Evolutionary conservation across 148 eudicot species (phyloP), one percentile per base, ranked within the genome.

Genomic region (Amaranthus cruentus): DNA sequence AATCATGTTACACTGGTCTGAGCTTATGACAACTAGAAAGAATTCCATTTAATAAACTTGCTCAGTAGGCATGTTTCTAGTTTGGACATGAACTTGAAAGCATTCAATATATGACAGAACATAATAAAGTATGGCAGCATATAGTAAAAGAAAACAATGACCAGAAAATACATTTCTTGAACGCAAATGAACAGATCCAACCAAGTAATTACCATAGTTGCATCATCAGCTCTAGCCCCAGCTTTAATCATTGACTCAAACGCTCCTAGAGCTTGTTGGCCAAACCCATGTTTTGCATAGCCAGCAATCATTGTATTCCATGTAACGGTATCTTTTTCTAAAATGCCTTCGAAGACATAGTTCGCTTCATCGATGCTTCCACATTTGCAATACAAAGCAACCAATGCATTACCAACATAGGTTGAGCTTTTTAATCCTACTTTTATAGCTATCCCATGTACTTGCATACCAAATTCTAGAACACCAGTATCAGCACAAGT

Each of bases 231-330:
- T 74, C 52, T 77, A 56, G 62, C 66, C 69, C 73, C 76, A 58
- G 53, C 66, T 55, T 43, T 42, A 55, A 52, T 77, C 87, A 84
- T 82, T 52, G 76, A 73, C 14, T 82, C 79, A 69, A 84, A 84
- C 46, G 82, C 73, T 1, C 12, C 69, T 7, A 84, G 73, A 75
- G 87, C 87, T 51, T 74, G 73, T 69, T 60, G 73, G 62, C 87
- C 83, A 8, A 84, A 80, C 18, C 87, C 87, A 75, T 84, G 87
- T 65, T 83, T 75, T 48, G 87, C 92, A 71, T 79, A 86, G 3
- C 78, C 90, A 4, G 96, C 88, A 46, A 92, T 88, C 96, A 92
- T 92, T 50, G 96, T 87, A 1, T 95, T 90, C 97, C 97, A 90
- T 4, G 97, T 83, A 68, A 88, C 73, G 12, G 68, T 56, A 54